phyloP scores from a whole-genome alignment of 2,329 filamentous ascomycete genomes.

The Paecilomyces fulvus region DNA sequence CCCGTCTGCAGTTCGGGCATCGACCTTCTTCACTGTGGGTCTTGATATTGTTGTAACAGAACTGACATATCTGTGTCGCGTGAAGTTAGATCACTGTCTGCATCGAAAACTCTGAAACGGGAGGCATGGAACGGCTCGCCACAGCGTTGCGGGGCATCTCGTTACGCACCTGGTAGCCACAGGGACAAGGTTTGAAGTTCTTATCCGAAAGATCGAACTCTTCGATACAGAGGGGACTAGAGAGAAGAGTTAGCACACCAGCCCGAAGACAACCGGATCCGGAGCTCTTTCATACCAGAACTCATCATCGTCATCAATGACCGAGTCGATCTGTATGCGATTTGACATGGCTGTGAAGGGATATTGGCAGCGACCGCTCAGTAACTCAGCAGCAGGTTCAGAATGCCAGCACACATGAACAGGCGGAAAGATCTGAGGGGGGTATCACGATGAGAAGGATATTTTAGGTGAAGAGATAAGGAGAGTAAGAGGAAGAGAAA shows the following conservation, averaged over 20 bases:
- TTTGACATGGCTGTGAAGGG: conserved; percentile 32
- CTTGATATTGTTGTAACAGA: conserved; percentile 99
- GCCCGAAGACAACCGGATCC: conserved; percentile 1
- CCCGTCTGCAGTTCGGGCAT: conserved; percentile 91
- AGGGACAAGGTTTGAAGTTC: conserved; percentile 94
- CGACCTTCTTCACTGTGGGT: conserved; percentile 88
- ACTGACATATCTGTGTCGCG: conserved; percentile 77
- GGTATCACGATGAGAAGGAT: conserved; percentile 2
- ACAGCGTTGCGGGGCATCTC: neutral
- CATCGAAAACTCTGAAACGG: neutral
- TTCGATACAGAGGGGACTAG: conserved; percentile 92
- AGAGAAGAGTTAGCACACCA: conserved; percentile 11
- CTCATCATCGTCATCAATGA: conserved; percentile 44
- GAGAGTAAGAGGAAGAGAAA: conserved; percentile 4
- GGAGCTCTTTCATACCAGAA: conserved; percentile 30
- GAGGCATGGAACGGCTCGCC: neutral
- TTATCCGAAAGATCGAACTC: conserved; percentile 97
- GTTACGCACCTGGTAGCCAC: conserved; percentile 80
- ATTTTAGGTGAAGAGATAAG: neutral
- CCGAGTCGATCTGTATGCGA: conserved; percentile 38
- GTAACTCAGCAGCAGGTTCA: conserved; percentile 15
- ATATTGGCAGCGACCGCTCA: conserved; percentile 8
- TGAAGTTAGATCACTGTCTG: conserved; percentile 1
- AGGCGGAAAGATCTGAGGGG: conserved; percentile 1
- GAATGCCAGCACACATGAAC: conserved; percentile 14